phyloP scores from a whole-genome alignment of 257 asterid genomes.

The Nicotiana undulata region DNA sequence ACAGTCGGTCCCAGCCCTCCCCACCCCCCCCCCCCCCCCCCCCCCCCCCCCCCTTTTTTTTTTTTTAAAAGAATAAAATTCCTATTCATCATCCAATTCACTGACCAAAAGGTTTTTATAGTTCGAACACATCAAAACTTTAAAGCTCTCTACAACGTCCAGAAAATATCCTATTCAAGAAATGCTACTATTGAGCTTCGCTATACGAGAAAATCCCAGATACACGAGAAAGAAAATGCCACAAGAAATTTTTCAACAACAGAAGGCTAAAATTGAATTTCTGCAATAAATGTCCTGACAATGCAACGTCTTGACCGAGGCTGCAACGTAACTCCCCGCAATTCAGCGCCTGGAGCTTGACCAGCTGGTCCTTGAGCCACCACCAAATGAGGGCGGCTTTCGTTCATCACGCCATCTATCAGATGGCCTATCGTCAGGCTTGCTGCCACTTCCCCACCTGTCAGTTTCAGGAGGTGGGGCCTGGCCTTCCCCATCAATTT shows the following conservation, averaged over 20 bases:
- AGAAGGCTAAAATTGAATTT: background rate
- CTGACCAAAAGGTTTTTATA: too few relatives aligned
- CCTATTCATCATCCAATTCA: background rate
- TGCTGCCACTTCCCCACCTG: constrained; percentile 34
- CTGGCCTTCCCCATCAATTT: constrained; percentile 21
- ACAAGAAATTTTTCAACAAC: background rate
- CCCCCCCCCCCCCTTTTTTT: too few relatives aligned
- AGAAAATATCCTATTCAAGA: background rate
- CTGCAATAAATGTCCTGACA: background rate
- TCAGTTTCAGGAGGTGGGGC: constrained; percentile 46
- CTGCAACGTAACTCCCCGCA: background rate
- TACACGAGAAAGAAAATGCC: background rate
- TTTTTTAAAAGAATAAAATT: background rate
- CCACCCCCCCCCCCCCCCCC: too few relatives aligned
- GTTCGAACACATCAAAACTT: background rate
- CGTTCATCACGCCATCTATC: constrained; percentile 43
- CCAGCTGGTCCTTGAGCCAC: constrained; percentile 31
- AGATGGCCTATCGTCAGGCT: constrained; percentile 28
- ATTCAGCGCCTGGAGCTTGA: constrained; percentile 26
- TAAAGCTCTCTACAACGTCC: background rate
- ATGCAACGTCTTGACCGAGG: background rate
- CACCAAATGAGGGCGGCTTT: constrained; percentile 25
- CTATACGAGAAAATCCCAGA: background rate
- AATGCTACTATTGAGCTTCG: background rate
- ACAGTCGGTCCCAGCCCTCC: too few relatives aligned